These are phyloP conservation scores for Gamsiella multidivaricata DNA, from an alignment of 192 early-diverging fungal species.

Conservation along the genomic window DNA sequence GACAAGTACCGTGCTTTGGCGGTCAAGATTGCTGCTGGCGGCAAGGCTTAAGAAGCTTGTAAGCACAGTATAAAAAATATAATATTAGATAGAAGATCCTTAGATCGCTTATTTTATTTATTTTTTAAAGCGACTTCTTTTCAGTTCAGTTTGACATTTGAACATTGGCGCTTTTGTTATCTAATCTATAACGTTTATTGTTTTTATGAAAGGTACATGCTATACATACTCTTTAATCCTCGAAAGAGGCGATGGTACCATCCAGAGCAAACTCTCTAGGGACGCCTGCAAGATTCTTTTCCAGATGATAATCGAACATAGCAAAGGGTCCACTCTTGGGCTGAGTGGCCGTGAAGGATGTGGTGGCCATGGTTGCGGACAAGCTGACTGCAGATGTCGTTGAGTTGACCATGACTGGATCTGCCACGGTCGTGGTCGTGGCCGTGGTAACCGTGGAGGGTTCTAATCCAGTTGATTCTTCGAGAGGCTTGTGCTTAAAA, in stretches of 20 bases:
- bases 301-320: constrained; percentile 26
- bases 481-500: constrained; percentile 29
- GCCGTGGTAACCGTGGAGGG: too few relatives aligned
- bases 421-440: background rate
- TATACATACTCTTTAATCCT: constrained; percentile 10
- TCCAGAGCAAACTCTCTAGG: constrained; percentile 33
- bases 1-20: constrained; percentile 8
- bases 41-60: constrained; percentile 7
- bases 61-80: background rate
- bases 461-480: background rate
- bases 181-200: too few relatives aligned
- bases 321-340: constrained; percentile 40
- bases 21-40: constrained; percentile 22
- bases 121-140: background rate
- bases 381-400: background rate
- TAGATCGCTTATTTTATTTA: background rate
- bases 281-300: background rate
- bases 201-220: too few relatives aligned
- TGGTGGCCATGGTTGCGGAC: constrained; percentile 29
- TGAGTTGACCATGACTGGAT: too few relatives aligned
- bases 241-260: constrained; percentile 40
- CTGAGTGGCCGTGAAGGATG: constrained; percentile 19
- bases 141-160: background rate
- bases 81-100: background rate
- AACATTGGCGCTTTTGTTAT: too few relatives aligned